phyloP scores from a whole-genome alignment of 352 stramenopile genomes.

The Globisporangium paroecandrum region DNA sequence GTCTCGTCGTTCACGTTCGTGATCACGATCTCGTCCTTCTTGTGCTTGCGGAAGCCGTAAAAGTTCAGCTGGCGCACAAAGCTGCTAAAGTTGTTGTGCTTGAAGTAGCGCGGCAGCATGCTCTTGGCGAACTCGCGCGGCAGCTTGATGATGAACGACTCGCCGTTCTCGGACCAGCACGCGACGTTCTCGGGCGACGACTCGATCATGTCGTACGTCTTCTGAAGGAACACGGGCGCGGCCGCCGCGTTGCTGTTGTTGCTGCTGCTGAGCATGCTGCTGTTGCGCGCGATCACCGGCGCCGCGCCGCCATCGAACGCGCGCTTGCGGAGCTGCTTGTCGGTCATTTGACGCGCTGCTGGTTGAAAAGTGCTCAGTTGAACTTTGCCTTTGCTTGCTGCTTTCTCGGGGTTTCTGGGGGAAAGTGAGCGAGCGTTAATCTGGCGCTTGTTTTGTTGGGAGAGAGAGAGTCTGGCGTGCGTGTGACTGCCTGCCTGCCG shows the following conservation, averaged over 20 bases:
- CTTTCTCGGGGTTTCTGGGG: neutral
- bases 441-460: neutral
- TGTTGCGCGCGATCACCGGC: conserved; percentile 24
- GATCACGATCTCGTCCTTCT: conserved; percentile 88
- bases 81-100: conserved; percentile 93
- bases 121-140: conserved; percentile 89
- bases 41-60: conserved; percentile 93
- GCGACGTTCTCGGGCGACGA: conserved; percentile 74
- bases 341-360: neutral
- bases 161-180: conserved; percentile 74
- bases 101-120: conserved; percentile 92
- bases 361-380: neutral
- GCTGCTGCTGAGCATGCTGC: conserved; percentile 1
- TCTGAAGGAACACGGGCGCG: conserved; percentile 87
- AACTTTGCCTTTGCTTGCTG: neutral
- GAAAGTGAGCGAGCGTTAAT: neutral
- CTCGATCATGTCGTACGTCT: conserved; percentile 94
- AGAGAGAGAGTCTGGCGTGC: neutral
- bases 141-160: conserved; percentile 91
- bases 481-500: neutral
- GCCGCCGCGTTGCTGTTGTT: conserved; percentile 11
- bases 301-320: neutral
- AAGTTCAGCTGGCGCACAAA: conserved; percentile 94
- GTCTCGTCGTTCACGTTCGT: conserved; percentile 67
- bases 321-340: conserved; percentile 16